These are phyloP conservation scores for Annulohypoxylon bovei DNA, from an alignment of 495 filamentous ascomycete genomes.

Conservation along the genomic window DNA sequence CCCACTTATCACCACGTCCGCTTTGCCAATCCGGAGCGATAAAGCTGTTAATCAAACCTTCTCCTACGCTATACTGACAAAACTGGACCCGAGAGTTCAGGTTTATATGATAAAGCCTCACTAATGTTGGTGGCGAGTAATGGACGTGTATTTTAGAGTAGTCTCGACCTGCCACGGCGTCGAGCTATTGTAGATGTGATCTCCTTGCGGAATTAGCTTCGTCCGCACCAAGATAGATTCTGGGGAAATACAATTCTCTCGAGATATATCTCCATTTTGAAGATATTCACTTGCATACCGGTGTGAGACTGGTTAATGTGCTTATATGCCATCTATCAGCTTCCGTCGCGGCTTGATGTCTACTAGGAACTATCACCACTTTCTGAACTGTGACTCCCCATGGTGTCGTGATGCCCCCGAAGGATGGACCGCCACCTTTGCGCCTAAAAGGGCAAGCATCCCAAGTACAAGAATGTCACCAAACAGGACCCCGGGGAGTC, in stretches of 20 bases:
- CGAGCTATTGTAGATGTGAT: not conserved
- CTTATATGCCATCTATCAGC: not conserved
- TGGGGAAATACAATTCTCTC: not conserved
- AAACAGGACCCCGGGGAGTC: not conserved
- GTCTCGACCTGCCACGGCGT: not conserved
- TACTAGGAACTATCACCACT: not conserved
- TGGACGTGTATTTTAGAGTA: conserved; percentile 3
- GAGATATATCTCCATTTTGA: not conserved
- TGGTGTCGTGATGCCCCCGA: conserved; percentile 23
- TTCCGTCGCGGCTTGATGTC: not conserved
- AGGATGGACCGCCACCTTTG: not conserved
- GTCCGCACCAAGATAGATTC: not conserved
- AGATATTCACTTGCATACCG: not conserved
- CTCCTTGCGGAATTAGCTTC: not conserved
- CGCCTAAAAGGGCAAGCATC: not conserved
- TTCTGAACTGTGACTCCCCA: not conserved
- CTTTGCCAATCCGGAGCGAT: not conserved
- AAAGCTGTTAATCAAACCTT: not conserved
- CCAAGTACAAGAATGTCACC: not conserved
- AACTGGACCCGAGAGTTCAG: not conserved
- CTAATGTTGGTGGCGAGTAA: conserved; percentile 27
- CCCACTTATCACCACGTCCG: not conserved
- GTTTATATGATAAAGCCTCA: not conserved
- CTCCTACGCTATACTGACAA: not conserved
- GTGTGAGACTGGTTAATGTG: not conserved